Evolutionary conservation across 306 rosid genomes (phyloP).

Genomic region (Lathyrus tuberosus): DNA sequence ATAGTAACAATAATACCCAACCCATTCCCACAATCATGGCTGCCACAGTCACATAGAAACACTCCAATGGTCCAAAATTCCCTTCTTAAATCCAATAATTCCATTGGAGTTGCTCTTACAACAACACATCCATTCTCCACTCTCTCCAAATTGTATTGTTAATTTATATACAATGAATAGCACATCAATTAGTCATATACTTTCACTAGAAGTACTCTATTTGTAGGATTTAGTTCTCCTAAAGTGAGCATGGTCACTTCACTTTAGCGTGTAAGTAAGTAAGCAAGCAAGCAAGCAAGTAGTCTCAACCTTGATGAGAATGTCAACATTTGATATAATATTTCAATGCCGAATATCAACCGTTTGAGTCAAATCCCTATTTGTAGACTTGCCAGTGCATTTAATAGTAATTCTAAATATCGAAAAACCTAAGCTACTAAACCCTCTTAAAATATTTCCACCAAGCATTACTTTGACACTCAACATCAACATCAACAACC

Average conservation of each 20-base stretch:
- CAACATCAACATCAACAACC: too few relatives aligned
- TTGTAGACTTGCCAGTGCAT: neutral
- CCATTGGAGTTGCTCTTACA: neutral
- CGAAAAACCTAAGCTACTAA: neutral
- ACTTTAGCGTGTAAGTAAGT: neutral
- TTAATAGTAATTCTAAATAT: neutral
- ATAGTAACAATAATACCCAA: too few relatives aligned
- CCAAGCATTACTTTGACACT: neutral
- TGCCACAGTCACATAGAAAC: neutral
- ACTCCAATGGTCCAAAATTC: neutral
- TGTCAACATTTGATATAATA: neutral
- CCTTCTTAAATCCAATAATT: neutral
- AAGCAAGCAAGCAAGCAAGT: neutral
- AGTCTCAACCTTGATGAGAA: neutral
- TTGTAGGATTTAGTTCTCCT: neutral
- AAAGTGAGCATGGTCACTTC: neutral
- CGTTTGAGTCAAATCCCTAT: neutral
- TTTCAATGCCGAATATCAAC: neutral
- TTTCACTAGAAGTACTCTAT: neutral
- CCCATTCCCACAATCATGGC: neutral
- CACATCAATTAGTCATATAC: neutral
- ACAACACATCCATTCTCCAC: conserved; percentile 16
- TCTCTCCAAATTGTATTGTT: conserved; percentile 9
- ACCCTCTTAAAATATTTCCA: conserved; percentile 5
- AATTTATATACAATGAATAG: conserved; percentile 7